Evolutionary conservation across 2,329 filamentous ascomycete genomes (phyloP), one percentile per base, ranked within the genome.

Genomic region (Arthrobotrys megalospora): DNA sequence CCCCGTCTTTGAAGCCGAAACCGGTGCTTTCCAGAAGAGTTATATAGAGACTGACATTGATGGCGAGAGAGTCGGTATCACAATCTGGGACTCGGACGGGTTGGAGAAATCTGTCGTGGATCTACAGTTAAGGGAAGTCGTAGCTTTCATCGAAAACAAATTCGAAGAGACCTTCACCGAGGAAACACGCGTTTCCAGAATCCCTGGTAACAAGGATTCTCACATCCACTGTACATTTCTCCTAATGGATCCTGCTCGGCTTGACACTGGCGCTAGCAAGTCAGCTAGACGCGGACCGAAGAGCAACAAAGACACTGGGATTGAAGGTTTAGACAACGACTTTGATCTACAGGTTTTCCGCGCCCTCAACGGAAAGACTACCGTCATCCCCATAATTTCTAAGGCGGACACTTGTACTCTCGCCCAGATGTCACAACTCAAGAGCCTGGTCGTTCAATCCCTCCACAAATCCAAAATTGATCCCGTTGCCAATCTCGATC

Each of bases 371-470:
- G 92, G 93, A 82, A 97, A 97, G 87, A 98, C 96, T 0, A 97
- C 93, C 0, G 93, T 98, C 76, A 93, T 99, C 55, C 96, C 96
- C 0, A 91, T 99, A 75, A 95, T 99, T 83, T 92, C 94, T 83
- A 99, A 99, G 85, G 95, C 96, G 45, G 96, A 99, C 84, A 97
- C 94, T 12, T 92, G 98, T 82, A 98, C 96, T n/a, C 91, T 92
- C 0, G 92, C 92, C 66, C 96, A 99, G 85, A 98, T 98, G 96
- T 88, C 89, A 53, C 91, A 93, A 82, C 88, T 99, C 80, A 97
- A 97, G 87, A 93, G 91, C 85, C 91, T 91, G 11, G 94, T 99
- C 38, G 96, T 93, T 90, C 90, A 93, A 67, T 94, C 92, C 81
- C 87, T 99, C 80, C 95, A 96, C 85, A 90, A 90, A 82, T 91